Evolutionary conservation across 768 basidiomycete genomes (phyloP).

Genomic region (Naganishia vaughanmartiniae): DNA sequence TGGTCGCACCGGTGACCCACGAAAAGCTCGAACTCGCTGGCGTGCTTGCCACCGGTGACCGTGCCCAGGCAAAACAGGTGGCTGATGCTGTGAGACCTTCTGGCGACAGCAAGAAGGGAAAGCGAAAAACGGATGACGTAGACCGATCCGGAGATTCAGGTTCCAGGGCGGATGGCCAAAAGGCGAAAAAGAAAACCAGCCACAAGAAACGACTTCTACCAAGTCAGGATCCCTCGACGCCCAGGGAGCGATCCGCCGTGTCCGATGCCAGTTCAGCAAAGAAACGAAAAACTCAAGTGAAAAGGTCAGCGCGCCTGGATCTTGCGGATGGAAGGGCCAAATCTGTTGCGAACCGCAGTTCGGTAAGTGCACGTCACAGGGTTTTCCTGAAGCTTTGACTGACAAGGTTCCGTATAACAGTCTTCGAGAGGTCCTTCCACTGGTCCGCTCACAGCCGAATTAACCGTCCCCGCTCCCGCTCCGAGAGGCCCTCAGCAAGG

Average conservation of each 20-base stretch:
- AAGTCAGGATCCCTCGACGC: background rate
- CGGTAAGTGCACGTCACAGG: background rate
- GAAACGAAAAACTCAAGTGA: slow-evolving; percentile 1
- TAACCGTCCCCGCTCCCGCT: background rate
- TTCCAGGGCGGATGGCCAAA: background rate
- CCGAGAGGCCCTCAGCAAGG: slow-evolving; percentile 10
- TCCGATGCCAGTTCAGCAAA: slow-evolving; percentile 7
- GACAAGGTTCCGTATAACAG: background rate
- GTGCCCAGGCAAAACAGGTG: slow-evolving; percentile 12
- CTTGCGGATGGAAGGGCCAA: background rate
- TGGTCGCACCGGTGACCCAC: slow-evolving; percentile 12
- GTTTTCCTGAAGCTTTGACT: background rate
- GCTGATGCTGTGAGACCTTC: slow-evolving; percentile 8
- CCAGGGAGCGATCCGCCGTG: background rate
- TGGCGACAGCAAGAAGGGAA: background rate
- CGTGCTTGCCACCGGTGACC: slow-evolving; percentile 8
- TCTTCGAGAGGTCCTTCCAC: slow-evolving; percentile 17
- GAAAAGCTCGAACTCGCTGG: slow-evolving; percentile 19
- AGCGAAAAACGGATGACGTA: slow-evolving; percentile 15
- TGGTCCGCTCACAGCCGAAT: slow-evolving; percentile 3
- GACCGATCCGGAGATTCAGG: slow-evolving; percentile 2
- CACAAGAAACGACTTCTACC: slow-evolving; percentile 6
- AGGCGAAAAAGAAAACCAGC: background rate
- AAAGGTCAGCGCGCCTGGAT: slow-evolving; percentile 9
- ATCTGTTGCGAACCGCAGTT: slow-evolving; percentile 8